Percentiles rank a stretch among this genome's conserved stretches.
Evolutionary conservation across 2,329 filamentous ascomycete species (phyloP).

Genomic region (Lithohypha guttulata): DNA sequence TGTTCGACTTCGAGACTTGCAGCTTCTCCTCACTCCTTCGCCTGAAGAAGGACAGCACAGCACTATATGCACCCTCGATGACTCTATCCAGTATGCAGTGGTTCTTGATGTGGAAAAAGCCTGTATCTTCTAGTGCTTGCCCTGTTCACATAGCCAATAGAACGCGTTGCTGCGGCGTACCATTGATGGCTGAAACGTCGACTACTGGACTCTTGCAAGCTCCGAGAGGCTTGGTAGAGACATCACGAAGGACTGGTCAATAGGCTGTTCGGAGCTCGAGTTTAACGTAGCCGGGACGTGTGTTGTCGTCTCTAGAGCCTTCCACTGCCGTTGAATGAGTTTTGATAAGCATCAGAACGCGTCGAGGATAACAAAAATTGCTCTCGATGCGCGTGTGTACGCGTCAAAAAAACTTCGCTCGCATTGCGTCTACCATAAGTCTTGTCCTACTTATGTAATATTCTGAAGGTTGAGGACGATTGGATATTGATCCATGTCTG

Average conservation of each 20-base stretch:
- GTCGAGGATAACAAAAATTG: too few species aligned
- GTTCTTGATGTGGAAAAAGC: conserved; percentile 40
- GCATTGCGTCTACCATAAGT: too few species aligned
- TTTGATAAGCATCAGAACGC: too few species aligned
- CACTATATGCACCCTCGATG: conserved; percentile 35
- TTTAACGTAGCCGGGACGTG: conserved; percentile 22
- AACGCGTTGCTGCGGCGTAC: conserved; percentile 28
- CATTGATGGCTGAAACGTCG: conserved; percentile 36
- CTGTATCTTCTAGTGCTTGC: conserved; percentile 38
- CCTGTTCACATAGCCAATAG: conserved; percentile 34
- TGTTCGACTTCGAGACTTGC: conserved; percentile 36
- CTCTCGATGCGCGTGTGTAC: too few species aligned
- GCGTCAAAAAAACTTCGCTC: too few species aligned
- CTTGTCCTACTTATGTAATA: too few species aligned
- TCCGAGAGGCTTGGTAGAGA: conserved; percentile 33
- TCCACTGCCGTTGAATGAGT: too few species aligned
- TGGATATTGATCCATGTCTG: too few species aligned
- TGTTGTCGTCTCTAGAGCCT: too few species aligned
- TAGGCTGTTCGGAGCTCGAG: conserved; percentile 37
- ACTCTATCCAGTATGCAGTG: conserved; percentile 32
- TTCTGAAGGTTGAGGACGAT: too few species aligned
- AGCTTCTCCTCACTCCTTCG: conserved; percentile 38
- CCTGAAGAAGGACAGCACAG: conserved; percentile 35
- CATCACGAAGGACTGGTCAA: conserved; percentile 35
- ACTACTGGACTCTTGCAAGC: conserved; percentile 44